Evolutionary conservation across 768 basidiomycete genomes (phyloP), one percentile per base, ranked within the genome.

Genomic region (Galerina marginata): DNA sequence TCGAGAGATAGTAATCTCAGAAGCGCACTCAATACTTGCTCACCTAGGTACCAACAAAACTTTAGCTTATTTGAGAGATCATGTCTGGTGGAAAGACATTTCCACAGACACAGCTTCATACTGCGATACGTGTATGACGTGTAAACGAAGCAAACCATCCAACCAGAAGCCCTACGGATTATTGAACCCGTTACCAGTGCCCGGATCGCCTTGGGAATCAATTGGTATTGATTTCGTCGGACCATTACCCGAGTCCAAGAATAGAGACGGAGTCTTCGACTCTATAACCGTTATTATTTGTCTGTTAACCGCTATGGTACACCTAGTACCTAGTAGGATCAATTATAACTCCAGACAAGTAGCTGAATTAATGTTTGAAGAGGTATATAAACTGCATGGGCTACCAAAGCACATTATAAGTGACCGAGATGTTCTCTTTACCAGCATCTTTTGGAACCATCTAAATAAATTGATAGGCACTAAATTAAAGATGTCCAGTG

Each of bases 351-450:
- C 80, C 0, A 40, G 43, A 0, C 72, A 81, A 0, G 52, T 83
- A 0, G 78, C 79, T 0, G 71, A 79, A 39, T 11, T 79, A 0
- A 64, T 80, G 25, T 77, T 79, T 40, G 66, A 66, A 0, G 39
- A 71, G 2, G 65, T 81, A 0, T 80, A 79, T 33, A 75, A 74
- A 10, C 62, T 67, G 0, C 79, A 82, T 56, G 80, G 81, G 0
- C 54, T 82, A 0, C 81, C 78, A 0, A 56, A 63, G 2, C 25
- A 55, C 0, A 79, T 84, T 0, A 67, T 83, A 0, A 77, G 74
- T 14, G 80, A 83, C 54, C 62, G 79, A 1, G 80, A 81, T 55
- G 61, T 72, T 0, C 62, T 78, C 4, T 84, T 83, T 63, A 82
- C 78, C 0, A 77, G 77, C n/a, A 54, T 45, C 0, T 83, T 82